phyloP scores from a whole-genome alignment of 768 basidiomycete species.

The Termitomyces sp. region DNA sequence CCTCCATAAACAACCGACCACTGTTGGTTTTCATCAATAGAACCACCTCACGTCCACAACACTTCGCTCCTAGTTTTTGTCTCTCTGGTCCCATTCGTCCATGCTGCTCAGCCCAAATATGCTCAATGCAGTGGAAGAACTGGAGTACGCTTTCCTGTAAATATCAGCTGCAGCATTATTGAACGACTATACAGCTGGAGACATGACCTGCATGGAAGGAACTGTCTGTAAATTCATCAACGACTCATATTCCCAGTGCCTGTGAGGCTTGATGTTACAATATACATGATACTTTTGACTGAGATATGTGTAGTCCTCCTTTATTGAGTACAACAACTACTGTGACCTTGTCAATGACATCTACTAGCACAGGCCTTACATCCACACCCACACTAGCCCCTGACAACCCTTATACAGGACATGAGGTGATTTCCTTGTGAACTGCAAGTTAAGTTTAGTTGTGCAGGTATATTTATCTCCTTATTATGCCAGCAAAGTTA shows the following conservation, averaged over 20 bases:
- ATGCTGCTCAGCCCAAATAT: slow-evolving; percentile 37
- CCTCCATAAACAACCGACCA: too few relatives aligned
- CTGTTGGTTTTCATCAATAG: too few relatives aligned
- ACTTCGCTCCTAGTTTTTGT: slow-evolving; percentile 36
- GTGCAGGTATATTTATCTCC: slow-evolving; percentile 46
- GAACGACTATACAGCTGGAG: slow-evolving; percentile 23
- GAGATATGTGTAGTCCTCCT: slow-evolving; percentile 9
- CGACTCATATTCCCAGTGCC: slow-evolving; percentile 37
- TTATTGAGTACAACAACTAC: slow-evolving; percentile 5
- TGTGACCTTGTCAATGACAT: not conserved
- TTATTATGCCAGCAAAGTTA: slow-evolving; percentile 51
- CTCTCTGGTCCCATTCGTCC: slow-evolving; percentile 38
- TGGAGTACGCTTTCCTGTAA: slow-evolving; percentile 34
- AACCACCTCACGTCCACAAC: too few relatives aligned
- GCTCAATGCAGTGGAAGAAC: slow-evolving; percentile 51
- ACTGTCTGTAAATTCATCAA: slow-evolving; percentile 28
- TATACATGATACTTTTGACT: not conserved
- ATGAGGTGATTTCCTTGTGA: slow-evolving; percentile 25
- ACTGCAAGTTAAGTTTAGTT: not conserved
- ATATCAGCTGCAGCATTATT: not conserved
- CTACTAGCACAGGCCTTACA: not conserved
- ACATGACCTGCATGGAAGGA: slow-evolving; percentile 34
- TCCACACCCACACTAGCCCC: slow-evolving; percentile 16
- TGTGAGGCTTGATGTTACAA: slow-evolving; percentile 21
- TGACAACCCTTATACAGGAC: slow-evolving; percentile 52